phyloP scores from a whole-genome alignment of 306 rosid genomes.

The Vigna trinervia region DNA sequence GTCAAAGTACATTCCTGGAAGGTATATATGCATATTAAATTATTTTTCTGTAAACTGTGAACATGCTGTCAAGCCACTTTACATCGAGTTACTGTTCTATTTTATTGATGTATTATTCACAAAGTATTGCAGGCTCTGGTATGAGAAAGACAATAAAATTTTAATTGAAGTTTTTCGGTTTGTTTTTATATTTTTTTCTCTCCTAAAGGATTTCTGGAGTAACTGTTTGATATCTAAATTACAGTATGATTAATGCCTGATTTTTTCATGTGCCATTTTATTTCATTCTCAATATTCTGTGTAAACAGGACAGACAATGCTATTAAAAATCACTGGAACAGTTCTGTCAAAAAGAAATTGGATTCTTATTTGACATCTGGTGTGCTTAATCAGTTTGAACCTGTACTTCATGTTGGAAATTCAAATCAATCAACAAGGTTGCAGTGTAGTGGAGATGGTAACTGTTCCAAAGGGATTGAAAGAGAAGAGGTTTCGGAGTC shows the following conservation, averaged over 20 bases:
- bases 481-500: constrained; percentile 83
- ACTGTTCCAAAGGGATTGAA: constrained; percentile 61
- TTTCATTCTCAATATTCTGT: constrained; percentile 29
- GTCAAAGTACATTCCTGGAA: constrained; percentile 92
- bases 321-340: constrained; percentile 99
- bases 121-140: constrained; percentile 16
- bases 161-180: neutral
- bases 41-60: constrained; percentile 6
- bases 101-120: constrained; percentile 2
- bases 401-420: constrained; percentile 62
- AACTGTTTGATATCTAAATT: constrained; percentile 25
- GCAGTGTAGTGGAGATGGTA: constrained; percentile 76
- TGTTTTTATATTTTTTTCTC: neutral
- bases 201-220: constrained; percentile 16
- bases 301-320: constrained; percentile 97
- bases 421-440: constrained; percentile 66
- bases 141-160: constrained; percentile 23
- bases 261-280: constrained; percentile 20
- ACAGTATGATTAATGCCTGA: constrained; percentile 24
- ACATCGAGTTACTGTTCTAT: neutral
- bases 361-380: constrained; percentile 96
- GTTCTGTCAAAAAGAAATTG: constrained; percentile 97
- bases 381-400: constrained; percentile 68
- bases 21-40: constrained; percentile 54
- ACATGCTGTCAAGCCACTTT: constrained; percentile 16